These are phyloP conservation scores for Solanum etuberosum DNA, from an alignment of 257 asterid species.

Conservation along the genomic window DNA sequence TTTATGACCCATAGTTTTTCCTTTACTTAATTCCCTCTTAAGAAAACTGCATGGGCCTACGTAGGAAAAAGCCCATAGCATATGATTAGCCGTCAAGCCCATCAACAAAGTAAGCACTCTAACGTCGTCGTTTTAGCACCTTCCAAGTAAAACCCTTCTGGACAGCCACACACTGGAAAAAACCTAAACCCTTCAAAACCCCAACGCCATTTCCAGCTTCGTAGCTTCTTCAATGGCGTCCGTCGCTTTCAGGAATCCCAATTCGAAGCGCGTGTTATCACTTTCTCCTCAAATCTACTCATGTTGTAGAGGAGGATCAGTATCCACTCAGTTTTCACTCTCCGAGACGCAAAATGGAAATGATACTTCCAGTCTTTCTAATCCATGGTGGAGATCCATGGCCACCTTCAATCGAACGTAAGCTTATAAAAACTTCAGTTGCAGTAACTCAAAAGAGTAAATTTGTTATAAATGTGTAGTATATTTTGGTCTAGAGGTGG, in stretches of 20 bases:
- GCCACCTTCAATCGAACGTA: slow-evolving; percentile 96
- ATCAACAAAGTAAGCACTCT: background rate
- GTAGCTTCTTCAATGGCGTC: slow-evolving; percentile 23
- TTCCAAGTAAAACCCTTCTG: background rate
- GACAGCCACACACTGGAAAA: background rate
- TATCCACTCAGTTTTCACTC: slow-evolving; percentile 24
- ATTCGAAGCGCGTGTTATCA: slow-evolving; percentile 21
- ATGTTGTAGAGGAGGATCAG: slow-evolving; percentile 13
- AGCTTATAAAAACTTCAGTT: background rate
- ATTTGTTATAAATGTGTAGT: background rate
- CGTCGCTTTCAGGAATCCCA: slow-evolving; percentile 26
- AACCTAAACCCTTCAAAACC: slow-evolving; percentile 2
- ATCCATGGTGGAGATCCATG: slow-evolving; percentile 94
- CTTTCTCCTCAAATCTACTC: slow-evolving; percentile 30
- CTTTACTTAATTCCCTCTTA: too few species aligned
- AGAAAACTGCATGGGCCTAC: background rate
- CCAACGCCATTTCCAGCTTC: background rate
- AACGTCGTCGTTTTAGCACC: background rate
- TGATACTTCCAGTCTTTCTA: slow-evolving; percentile 19
- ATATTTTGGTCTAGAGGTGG: background rate
- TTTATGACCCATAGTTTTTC: too few species aligned
- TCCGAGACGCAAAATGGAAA: slow-evolving; percentile 34
- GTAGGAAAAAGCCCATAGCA: background rate
- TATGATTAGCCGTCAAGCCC: background rate
- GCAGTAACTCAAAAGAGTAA: background rate